Percentiles rank a stretch among this genome's conserved stretches.
Conservation (phyloP, 331 rosid genomes). For the Acacia pycnantha region DNA sequence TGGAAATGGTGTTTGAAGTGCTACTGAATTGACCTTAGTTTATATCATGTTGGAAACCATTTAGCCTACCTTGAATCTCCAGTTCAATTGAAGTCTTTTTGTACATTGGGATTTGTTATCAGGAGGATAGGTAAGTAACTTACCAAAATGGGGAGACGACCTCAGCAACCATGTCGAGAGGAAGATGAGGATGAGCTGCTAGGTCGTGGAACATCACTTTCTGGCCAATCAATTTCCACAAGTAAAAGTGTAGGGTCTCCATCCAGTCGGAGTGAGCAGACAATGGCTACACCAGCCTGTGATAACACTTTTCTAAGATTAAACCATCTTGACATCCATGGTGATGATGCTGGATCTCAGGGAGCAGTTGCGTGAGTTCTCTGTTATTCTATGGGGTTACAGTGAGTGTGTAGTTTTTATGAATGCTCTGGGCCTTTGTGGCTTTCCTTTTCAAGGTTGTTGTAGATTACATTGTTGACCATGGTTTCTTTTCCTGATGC, state of each 20-base stretch:
- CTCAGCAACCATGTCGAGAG: constrained; percentile 56
- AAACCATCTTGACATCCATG: constrained; percentile 71
- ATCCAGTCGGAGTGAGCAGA: constrained; percentile 78
- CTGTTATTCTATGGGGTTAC: constrained; percentile 4
- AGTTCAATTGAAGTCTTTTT: constrained; percentile 4
- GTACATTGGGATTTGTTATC: background rate
- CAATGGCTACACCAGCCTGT: constrained; percentile 69
- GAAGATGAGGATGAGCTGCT: constrained; percentile 64
- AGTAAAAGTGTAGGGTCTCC: constrained; percentile 85
- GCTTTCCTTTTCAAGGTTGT: background rate
- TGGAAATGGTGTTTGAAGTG: background rate
- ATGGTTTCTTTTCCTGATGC: background rate
- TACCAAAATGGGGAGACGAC: constrained; percentile 60
- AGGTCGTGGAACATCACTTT: constrained; percentile 52
- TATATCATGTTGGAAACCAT: background rate
- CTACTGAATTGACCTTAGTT: background rate
- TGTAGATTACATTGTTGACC: background rate
- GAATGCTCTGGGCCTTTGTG: background rate
- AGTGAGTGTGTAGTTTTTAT: background rate
- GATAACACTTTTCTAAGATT: constrained; percentile 61
- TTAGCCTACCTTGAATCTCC: background rate
- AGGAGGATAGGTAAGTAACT: background rate
- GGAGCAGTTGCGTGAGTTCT: constrained; percentile 71
- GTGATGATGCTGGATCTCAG: constrained; percentile 85
- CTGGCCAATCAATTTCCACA: constrained; percentile 81